These are phyloP conservation scores for Barnettozyma vustinii DNA, from an alignment of 805 yeast genomes.

Conservation along the genomic window DNA sequence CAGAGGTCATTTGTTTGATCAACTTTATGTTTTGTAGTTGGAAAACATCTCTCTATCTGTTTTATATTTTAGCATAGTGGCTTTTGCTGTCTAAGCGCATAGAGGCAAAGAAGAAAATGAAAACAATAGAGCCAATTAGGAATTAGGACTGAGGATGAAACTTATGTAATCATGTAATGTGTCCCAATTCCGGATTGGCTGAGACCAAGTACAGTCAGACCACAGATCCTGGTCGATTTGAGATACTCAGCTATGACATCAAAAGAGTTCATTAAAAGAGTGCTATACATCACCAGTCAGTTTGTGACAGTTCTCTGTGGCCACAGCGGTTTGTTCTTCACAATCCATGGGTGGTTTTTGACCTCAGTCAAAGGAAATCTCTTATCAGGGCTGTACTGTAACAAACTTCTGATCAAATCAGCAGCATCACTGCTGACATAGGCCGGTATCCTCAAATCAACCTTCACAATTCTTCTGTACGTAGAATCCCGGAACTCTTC, in stretches of 20 bases:
- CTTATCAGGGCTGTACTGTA: conserved; percentile 64
- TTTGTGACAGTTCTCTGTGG: conserved; percentile 20
- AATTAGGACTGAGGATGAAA: not conserved
- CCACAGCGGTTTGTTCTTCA: conserved; percentile 62
- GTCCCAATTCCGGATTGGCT: too few species aligned
- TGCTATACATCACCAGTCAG: not conserved
- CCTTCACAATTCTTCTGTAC: conserved; percentile 70
- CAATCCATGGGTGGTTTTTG: conserved; percentile 79
- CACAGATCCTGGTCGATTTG: not conserved
- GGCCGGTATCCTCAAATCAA: conserved; percentile 70
- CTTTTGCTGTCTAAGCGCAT: not conserved
- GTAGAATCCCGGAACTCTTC: conserved; percentile 74
- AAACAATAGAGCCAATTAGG: not conserved
- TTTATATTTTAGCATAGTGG: not conserved
- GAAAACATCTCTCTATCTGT: not conserved
- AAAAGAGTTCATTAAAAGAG: not conserved
- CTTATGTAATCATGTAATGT: too few species aligned
- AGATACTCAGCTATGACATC: not conserved
- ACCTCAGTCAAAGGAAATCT: conserved; percentile 61
- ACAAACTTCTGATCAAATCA: conserved; percentile 58
- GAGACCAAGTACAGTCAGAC: too few species aligned
- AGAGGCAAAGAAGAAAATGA: too few species aligned
- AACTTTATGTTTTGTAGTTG: not conserved
- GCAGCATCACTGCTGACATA: conserved; percentile 69
- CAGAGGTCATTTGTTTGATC: not conserved